Conservation (phyloP, 1,284 basidiomycete genomes). For the Paramarasmius palmivorus region DNA sequence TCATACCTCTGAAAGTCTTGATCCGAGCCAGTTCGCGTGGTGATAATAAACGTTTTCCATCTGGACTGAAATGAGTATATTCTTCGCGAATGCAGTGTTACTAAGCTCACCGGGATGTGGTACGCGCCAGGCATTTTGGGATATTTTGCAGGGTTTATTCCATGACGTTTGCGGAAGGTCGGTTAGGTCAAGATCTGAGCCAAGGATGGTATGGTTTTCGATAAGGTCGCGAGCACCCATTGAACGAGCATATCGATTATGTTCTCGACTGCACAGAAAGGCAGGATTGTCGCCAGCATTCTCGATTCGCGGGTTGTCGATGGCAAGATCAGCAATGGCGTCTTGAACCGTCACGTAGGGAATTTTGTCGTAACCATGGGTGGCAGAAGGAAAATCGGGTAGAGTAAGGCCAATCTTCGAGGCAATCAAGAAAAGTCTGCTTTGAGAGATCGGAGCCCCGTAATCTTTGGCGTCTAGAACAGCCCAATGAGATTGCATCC, state of each 20-base stretch:
- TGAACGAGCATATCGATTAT: not conserved
- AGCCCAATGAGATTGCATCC: not conserved
- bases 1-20: not conserved
- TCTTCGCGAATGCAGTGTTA: not conserved
- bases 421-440: not conserved
- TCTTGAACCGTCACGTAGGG: not conserved
- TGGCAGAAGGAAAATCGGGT: not conserved
- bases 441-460: not conserved
- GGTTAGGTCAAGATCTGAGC: not conserved
- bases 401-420: not conserved
- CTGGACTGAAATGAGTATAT: not conserved
- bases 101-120: not conserved
- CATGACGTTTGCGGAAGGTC: not conserved
- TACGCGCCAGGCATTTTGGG: not conserved
- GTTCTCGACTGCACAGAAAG: not conserved
- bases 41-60: not conserved
- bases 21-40: conserved; percentile 1
- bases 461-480: not conserved
- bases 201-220: conserved; percentile 1
- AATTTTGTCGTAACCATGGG: not conserved
- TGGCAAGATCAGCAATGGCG: not conserved
- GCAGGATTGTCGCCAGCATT: not conserved
- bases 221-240: not conserved
- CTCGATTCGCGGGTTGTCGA: not conserved
- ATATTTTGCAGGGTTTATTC: not conserved